Conservation (phyloP, 2,329 filamentous ascomycete species). For the Helicocarpus griseus region DNA sequence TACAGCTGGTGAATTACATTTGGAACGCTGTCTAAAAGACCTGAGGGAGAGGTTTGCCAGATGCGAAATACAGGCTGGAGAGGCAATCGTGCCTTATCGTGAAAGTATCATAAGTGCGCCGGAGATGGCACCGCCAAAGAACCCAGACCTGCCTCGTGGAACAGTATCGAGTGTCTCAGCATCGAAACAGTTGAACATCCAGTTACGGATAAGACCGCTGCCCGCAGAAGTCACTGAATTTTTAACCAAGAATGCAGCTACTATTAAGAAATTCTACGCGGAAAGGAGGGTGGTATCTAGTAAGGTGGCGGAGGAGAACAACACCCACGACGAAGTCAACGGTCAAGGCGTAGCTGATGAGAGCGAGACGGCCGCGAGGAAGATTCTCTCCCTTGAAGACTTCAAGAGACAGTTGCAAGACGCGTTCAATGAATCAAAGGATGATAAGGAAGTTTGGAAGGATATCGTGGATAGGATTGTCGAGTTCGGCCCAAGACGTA, state of each 20-base stretch:
- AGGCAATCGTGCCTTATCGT: conserved; percentile 88
- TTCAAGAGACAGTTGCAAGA: conserved; percentile 62
- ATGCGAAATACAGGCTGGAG: conserved; percentile 89
- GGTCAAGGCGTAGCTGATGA: conserved; percentile 41
- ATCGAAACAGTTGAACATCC: conserved; percentile 76
- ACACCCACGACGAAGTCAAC: conserved; percentile 31
- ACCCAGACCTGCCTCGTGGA: conserved; percentile 78
- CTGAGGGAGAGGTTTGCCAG: conserved; percentile 83
- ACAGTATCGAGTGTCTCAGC: conserved; percentile 64
- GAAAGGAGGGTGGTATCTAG: conserved; percentile 50
- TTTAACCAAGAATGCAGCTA: conserved; percentile 65
- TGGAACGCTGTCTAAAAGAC: conserved; percentile 90
- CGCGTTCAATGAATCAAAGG: conserved; percentile 59
- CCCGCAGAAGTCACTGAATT: conserved; percentile 74
- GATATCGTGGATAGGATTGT: conserved; percentile 68
- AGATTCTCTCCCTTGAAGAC: conserved; percentile 60
- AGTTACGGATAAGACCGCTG: conserved; percentile 67
- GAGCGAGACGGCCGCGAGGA: conserved; percentile 49
- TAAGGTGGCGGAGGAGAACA: conserved; percentile 26
- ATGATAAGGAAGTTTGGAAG: conserved; percentile 66
- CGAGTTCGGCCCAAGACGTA: conserved; percentile 79
- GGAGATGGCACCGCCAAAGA: conserved; percentile 84
- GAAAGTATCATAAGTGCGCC: conserved; percentile 81
- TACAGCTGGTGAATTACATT: conserved; percentile 86
- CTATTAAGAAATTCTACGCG: conserved; percentile 69